phyloP scores from a whole-genome alignment of 768 basidiomycete genomes.

The Auriculariales sp. region DNA sequence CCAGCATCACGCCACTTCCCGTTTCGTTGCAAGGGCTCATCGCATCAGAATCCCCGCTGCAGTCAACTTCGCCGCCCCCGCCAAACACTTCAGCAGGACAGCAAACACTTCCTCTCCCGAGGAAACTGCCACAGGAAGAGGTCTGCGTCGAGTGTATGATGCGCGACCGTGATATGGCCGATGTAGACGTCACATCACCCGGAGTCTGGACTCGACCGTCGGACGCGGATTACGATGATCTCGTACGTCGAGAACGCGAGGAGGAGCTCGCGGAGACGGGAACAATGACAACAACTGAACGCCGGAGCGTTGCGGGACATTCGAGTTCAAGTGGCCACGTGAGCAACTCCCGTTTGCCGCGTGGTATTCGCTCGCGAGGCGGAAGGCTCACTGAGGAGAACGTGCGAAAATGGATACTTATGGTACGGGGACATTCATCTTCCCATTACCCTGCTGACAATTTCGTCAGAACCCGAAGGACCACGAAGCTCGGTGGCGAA shows the following conservation, averaged over 20 bases:
- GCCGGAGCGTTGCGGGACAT: constrained; percentile 13
- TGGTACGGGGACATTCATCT: constrained; percentile 32
- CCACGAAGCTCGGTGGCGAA: constrained; percentile 70
- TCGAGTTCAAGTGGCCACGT: constrained; percentile 18
- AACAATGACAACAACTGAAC: background rate
- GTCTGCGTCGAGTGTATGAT: constrained; percentile 95
- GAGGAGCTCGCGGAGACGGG: constrained; percentile 32
- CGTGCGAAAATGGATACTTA: constrained; percentile 62
- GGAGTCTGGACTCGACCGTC: constrained; percentile 89
- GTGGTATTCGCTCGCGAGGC: constrained; percentile 31
- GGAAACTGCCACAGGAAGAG: constrained; percentile 24
- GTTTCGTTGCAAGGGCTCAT: background rate
- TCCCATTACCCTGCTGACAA: background rate
- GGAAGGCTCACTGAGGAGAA: constrained; percentile 63
- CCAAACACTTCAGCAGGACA: background rate
- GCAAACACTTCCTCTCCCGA: background rate
- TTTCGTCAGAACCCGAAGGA: constrained; percentile 74
- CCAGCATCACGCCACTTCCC: background rate
- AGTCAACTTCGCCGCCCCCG: background rate
- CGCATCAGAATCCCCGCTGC: background rate
- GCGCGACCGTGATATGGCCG: constrained; percentile 97
- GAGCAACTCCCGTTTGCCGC: constrained; percentile 44
- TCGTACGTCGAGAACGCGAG: constrained; percentile 55
- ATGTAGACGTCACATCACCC: constrained; percentile 74
- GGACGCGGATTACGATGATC: constrained; percentile 67